Evolutionary conservation across 768 basidiomycete genomes (phyloP), one percentile per base, ranked within the genome.

Genomic region (Tulasnella sp.): DNA sequence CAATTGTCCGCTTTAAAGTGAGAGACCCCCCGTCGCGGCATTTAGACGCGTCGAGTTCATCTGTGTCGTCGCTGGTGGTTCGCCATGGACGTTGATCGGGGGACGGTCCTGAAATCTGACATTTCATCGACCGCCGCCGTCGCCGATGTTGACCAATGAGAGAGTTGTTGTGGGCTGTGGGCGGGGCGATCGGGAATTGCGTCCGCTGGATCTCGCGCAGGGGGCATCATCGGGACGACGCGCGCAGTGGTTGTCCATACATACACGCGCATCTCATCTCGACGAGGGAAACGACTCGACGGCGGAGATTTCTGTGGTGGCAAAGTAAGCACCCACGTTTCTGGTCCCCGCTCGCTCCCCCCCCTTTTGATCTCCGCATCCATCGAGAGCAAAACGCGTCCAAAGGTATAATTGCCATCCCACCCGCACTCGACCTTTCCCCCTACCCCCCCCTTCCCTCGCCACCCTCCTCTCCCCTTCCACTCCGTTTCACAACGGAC

Each of bases 221-320:
- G 62, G 27, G 31, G 62, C 62, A 68, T 27, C 62, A 68, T 68
- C 62, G 62, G 62, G 62, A 68, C 31, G 62, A 36, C 34, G 62
- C 62, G 62, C 62, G 34, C 62, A 19, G 31, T 27, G 62, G n/a
- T 68, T 68, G 62, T 68, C 62, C 62, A 31, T 68, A 68, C 62
- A 68, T 16, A 68, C 62, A 68, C 62, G 62, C 62, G 34, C 62
- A 68, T 68, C 62, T 68, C 62, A 68, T 68, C 34, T 68, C 31
- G 62, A 68, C 31, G 62, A 68, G 62, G n/a, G 31, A 18, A 68
- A 68, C 27, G 31, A 34, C 24, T 68, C 62, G 62, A 68, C 62
- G 62, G 62, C 62, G 62, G 62, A 68, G 62, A 68, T 68, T 68
- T 34, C n/a, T n/a, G 56, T 2, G 36, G 62, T 68, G 62, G 62